Evolutionary conservation across 2,329 filamentous ascomycete species (phyloP).

Genomic region (Calycina marina): DNA sequence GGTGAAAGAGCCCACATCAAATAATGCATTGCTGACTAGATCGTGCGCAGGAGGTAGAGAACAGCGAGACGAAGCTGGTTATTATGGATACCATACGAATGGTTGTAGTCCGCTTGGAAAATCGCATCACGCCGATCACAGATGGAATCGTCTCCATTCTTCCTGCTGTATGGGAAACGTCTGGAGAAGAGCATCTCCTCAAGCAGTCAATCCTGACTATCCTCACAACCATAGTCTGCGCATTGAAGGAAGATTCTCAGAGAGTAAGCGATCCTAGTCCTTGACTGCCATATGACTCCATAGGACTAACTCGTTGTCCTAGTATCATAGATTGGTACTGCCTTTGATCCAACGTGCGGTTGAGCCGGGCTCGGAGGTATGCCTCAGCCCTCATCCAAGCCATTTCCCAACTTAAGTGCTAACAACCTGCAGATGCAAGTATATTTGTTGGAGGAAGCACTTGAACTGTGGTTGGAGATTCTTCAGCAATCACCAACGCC

Average conservation of each 20-base stretch:
- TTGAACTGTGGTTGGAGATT: slow-evolving; percentile 78
- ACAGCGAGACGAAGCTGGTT: slow-evolving; percentile 80
- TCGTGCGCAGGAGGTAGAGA: slow-evolving; percentile 53
- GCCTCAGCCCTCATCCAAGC: background rate
- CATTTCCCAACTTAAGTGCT: too few species aligned
- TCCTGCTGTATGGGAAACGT: slow-evolving; percentile 71
- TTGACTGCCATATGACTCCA: too few species aligned
- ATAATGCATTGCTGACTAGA: too few species aligned
- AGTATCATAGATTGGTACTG: slow-evolving; percentile 64
- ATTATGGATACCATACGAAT: slow-evolving; percentile 76
- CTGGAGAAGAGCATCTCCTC: slow-evolving; percentile 69
- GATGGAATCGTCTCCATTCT: slow-evolving; percentile 72
- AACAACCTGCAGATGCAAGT: slow-evolving; percentile 40
- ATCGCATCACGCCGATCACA: slow-evolving; percentile 50
- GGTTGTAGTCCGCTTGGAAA: slow-evolving; percentile 69
- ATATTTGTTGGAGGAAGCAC: slow-evolving; percentile 79
- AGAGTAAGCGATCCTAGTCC: slow-evolving; percentile 23
- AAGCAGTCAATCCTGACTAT: slow-evolving; percentile 87
- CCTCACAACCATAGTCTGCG: slow-evolving; percentile 69
- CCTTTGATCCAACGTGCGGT: slow-evolving; percentile 73
- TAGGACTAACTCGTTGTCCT: background rate
- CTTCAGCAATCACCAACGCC: slow-evolving; percentile 50
- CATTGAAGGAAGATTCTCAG: slow-evolving; percentile 65
- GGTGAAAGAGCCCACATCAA: too few species aligned
- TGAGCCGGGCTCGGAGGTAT: slow-evolving; percentile 52